Evolutionary conservation across 495 filamentous ascomycete genomes (phyloP).

Genomic region (Neurospora pannonica): DNA sequence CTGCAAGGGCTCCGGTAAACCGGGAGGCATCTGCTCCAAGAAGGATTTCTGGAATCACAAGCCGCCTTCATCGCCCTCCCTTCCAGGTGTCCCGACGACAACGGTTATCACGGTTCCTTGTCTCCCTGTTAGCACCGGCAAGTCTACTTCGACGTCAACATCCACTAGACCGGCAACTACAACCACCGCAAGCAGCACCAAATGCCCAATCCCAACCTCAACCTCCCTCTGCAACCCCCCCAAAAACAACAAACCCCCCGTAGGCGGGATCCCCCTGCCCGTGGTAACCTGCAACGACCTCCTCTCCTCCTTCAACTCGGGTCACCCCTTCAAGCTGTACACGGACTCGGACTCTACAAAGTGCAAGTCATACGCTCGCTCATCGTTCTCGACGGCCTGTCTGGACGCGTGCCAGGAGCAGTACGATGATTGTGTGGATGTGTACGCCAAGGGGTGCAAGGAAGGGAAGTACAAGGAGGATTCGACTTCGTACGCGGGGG

Average conservation of each 20-base stretch:
- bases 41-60: conserved; percentile 25
- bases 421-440: conserved; percentile 33
- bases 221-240: conserved; percentile 39
- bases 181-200: conserved; percentile 9
- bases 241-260: conserved; percentile 26
- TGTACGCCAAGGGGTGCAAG: conserved; percentile 36
- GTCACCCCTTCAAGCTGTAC: conserved; percentile 40
- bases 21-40: conserved; percentile 1
- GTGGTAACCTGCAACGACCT: conserved; percentile 44
- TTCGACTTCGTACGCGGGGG: neutral
- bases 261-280: conserved; percentile 38
- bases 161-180: conserved; percentile 1
- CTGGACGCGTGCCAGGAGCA: conserved; percentile 40
- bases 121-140: conserved; percentile 23
- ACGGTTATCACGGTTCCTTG: conserved; percentile 22
- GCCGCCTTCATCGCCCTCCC: conserved; percentile 17
- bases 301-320: neutral
- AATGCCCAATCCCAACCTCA: conserved; percentile 31
- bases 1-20: conserved; percentile 21
- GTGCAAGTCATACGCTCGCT: conserved; percentile 29
- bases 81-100: conserved; percentile 13
- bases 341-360: conserved; percentile 20
- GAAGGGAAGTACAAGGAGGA: conserved; percentile 24
- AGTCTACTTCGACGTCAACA: conserved; percentile 10
- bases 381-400: conserved; percentile 25